Conservation (phyloP, 352 stramenopile genomes). For the Globisporangium cylindrosporum region DNA sequence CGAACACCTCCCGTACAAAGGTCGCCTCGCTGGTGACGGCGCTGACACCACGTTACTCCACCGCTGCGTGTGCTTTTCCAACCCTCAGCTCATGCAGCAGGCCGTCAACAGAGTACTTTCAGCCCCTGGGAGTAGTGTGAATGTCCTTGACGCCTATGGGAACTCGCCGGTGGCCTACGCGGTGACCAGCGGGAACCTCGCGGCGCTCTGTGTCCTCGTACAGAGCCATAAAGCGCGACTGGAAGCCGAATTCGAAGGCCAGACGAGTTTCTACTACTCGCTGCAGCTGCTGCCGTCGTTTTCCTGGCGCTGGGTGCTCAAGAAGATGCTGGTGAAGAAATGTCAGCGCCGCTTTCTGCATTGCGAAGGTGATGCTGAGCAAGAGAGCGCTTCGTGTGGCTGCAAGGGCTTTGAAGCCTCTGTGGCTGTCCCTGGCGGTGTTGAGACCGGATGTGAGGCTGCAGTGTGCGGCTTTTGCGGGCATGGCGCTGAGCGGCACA, state of each 20-base stretch:
- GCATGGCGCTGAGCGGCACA: conserved; percentile 30
- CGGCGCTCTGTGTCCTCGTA: conserved; percentile 34
- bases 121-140: conserved; percentile 1
- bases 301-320: conserved; percentile 36
- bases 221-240: conserved; percentile 26
- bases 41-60: conserved; percentile 48
- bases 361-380: conserved; percentile 27
- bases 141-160: conserved; percentile 47
- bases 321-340: conserved; percentile 27
- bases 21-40: conserved; percentile 49
- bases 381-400: conserved; percentile 20
- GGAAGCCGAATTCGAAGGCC: conserved; percentile 70
- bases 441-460: neutral
- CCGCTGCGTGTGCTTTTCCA: conserved; percentile 40
- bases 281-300: conserved; percentile 56
- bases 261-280: conserved; percentile 56
- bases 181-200: conserved; percentile 18
- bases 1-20: conserved; percentile 21
- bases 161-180: conserved; percentile 49
- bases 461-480: conserved; percentile 44
- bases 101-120: conserved; percentile 30
- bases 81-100: conserved; percentile 15
- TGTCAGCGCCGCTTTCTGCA: conserved; percentile 49
- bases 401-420: conserved; percentile 60
- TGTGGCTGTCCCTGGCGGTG: neutral